Base-by-base conservation (phyloP, 2,329 filamentous ascomycete species). In the Aspergillus puulaauensis region DNA sequence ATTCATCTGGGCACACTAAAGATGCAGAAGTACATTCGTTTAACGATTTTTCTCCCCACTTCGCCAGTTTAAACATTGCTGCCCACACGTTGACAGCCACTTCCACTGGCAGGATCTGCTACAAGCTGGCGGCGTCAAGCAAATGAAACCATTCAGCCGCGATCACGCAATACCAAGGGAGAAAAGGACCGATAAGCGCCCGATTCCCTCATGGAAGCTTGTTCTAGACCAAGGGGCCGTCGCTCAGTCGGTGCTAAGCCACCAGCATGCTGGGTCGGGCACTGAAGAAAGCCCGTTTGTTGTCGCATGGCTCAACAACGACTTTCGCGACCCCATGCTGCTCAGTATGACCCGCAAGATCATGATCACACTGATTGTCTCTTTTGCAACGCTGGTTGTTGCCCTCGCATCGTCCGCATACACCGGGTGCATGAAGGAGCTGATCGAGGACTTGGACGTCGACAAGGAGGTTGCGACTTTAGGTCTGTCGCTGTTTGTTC, bases 401-500 rank as follows among this genome's bases (percentile, higher is more conserved):
- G 66, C 76, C 6, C 68, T 79, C 24, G 75, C 75, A 23, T 79
- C 76, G 0, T 77, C 75, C 0, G 75, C 76, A 4, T 79, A 77
- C 56, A 73, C 72, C 6, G 76, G 77, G 48, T 74, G 75, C 46
- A 64, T 76, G 6, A 33, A 61, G 2, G 61, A 76, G 47, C 75
- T 79, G 33, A 59, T 72, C 51, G 27, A 54, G 17, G 57, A 73
- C 19, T 79, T 80, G 51, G 46, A 68, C 1, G 61, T 73, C 24
- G 67, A 69, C 11, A 64, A 64, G 1, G 75, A 79, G 63, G 70
- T 75, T n/a, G 72, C 70, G 4, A 77, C 72, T 0, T 66, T 79
- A 4, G 77, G 77, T 37, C 70, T 80, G 14, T 79, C 77, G 8
- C 70, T 80, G 8, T 80, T 79, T 57, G 73, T 80, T 5, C 58